Evolutionary conservation across 2,329 filamentous ascomycete genomes (phyloP).

Genomic region (Tolypocladium album): DNA sequence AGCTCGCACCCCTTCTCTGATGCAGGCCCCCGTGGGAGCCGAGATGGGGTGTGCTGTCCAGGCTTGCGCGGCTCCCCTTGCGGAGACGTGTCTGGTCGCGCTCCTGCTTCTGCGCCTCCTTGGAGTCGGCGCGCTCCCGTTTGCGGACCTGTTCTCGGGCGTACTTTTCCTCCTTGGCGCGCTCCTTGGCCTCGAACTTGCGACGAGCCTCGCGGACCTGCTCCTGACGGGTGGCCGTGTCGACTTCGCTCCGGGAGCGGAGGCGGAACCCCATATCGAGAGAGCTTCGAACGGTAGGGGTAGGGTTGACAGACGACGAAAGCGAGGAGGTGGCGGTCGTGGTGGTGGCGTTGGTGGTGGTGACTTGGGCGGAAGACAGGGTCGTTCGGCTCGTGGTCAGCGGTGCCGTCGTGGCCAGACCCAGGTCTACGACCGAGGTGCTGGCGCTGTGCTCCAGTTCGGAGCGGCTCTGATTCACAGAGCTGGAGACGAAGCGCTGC

Average conservation of each 20-base stretch:
- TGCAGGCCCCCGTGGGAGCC: constrained; percentile 17
- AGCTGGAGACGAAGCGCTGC: constrained; percentile 28
- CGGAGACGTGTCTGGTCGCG: constrained; percentile 30
- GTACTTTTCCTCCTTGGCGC: constrained; percentile 51
- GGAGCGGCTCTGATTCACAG: constrained; percentile 30
- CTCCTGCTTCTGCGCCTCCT: constrained; percentile 42
- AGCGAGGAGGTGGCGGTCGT: constrained; percentile 1
- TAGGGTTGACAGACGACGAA: constrained; percentile 22
- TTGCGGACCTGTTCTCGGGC: constrained; percentile 47
- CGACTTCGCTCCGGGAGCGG: constrained; percentile 49
- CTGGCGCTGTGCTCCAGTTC: constrained; percentile 31
- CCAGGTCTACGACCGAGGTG: constrained; percentile 22
- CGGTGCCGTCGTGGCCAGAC: constrained; percentile 17
- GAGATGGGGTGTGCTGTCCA: constrained; percentile 21
- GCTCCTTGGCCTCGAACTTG: constrained; percentile 52
- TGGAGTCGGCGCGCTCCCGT: constrained; percentile 46
- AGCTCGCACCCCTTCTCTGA: constrained; percentile 15
- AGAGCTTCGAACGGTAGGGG: constrained; percentile 46
- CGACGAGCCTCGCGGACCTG: constrained; percentile 50
- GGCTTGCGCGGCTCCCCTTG: constrained; percentile 24
- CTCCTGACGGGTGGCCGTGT: constrained; percentile 41
- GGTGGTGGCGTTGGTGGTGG: constrained; percentile 6
- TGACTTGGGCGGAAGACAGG: constrained; percentile 14
- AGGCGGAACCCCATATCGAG: constrained; percentile 49
- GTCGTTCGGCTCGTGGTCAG: constrained; percentile 13